phyloP scores from a whole-genome alignment of 108 stramenopile genomes.

The Asterionellopsis glacialis region DNA sequence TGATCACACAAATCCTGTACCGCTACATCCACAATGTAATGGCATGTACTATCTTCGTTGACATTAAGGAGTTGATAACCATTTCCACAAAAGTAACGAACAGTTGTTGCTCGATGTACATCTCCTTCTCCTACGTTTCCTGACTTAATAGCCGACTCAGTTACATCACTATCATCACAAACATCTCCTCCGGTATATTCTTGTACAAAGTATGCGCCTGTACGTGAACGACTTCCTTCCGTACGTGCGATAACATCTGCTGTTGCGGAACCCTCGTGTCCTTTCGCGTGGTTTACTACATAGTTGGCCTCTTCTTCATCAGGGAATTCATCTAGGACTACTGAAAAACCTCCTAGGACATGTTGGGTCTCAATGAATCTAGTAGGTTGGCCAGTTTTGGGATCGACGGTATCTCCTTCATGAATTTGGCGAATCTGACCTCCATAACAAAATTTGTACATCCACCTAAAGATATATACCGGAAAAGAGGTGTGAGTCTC shows the following conservation, averaged over 20 bases:
- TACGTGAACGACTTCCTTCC: slow-evolving; percentile 5
- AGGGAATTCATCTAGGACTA: slow-evolving; percentile 26
- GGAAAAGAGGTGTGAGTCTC: background rate
- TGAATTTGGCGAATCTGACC: slow-evolving; percentile 67
- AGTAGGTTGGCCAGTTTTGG: slow-evolving; percentile 20
- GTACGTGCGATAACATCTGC: slow-evolving; percentile 2
- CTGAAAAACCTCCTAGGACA: slow-evolving; percentile 48
- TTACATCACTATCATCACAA: slow-evolving; percentile 75
- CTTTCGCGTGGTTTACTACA: slow-evolving; percentile 57
- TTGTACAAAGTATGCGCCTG: slow-evolving; percentile 62
- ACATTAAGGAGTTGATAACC: slow-evolving; percentile 42
- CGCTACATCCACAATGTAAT: slow-evolving; percentile 72
- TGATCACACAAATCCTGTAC: slow-evolving; percentile 78
- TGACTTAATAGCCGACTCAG: slow-evolving; percentile 72
- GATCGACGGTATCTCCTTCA: slow-evolving; percentile 38
- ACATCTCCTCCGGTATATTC: slow-evolving; percentile 71
- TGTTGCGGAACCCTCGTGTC: background rate
- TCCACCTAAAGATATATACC: slow-evolving; percentile 42
- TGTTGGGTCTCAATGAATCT: slow-evolving; percentile 45
- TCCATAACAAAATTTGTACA: slow-evolving; percentile 73
- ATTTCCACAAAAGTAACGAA: slow-evolving; percentile 69
- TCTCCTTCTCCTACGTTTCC: slow-evolving; percentile 54
- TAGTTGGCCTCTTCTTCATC: slow-evolving; percentile 58
- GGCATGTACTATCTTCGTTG: slow-evolving; percentile 86
- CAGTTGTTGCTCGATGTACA: slow-evolving; percentile 64